phyloP scores from a whole-genome alignment of 306 rosid species.

The Prinsepia uniflora region DNA sequence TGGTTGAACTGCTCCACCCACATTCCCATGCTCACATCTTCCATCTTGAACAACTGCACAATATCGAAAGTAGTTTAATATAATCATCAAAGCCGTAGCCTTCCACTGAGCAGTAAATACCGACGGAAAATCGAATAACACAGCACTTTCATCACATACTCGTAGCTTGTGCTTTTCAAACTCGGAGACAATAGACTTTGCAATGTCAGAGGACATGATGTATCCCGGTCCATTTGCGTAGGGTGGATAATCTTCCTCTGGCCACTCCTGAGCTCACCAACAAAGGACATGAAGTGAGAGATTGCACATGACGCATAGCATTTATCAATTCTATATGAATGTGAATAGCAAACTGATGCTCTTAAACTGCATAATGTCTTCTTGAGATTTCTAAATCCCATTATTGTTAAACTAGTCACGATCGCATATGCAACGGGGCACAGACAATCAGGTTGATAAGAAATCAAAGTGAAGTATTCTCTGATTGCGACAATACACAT shows the following conservation, averaged over 20 bases:
- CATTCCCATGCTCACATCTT: conserved; percentile 98
- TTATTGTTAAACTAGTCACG: not conserved
- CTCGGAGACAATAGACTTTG: conserved; percentile 57
- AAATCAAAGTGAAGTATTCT: not conserved
- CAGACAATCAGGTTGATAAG: not conserved
- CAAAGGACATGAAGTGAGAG: not conserved
- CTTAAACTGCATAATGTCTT: not conserved
- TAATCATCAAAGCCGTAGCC: not conserved
- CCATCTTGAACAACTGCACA: conserved; percentile 89
- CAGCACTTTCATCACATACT: conserved; percentile 35
- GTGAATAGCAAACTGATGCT: not conserved
- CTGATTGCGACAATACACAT: not conserved
- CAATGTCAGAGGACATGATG: conserved; percentile 67
- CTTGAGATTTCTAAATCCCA: not conserved
- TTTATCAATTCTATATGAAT: not conserved
- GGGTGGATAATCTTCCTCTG: conserved; percentile 88
- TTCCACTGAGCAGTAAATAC: not conserved
- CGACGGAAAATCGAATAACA: not conserved
- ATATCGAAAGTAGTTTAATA: not conserved
- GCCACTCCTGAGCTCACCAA: conserved; percentile 67
- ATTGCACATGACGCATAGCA: not conserved
- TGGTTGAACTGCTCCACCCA: conserved; percentile 82
- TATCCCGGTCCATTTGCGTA: conserved; percentile 97
- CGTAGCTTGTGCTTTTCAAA: conserved; percentile 65
- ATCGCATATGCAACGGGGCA: conserved; percentile 6